phyloP scores from a whole-genome alignment of 164 flowering plant genomes.

The Liriodendron chinense region DNA sequence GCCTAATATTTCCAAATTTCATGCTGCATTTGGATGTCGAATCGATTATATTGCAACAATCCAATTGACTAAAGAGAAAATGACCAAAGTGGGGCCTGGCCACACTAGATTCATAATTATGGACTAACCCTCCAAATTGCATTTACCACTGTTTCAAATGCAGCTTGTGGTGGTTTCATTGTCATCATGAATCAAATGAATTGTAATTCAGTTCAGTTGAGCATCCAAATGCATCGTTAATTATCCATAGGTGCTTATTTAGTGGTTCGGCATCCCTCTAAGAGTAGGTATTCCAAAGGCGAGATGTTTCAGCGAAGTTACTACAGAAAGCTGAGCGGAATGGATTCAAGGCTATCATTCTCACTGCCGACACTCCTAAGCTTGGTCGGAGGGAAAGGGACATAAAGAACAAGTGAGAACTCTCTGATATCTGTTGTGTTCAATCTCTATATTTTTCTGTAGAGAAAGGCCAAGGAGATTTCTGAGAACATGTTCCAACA shows the following conservation, averaged over 20 bases:
- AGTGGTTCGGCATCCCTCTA: constrained; percentile 1
- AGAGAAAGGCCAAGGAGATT: no score
- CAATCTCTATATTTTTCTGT: background rate
- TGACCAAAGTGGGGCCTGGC: no score
- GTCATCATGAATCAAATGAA: no score
- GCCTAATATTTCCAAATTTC: no score
- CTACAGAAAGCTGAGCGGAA: constrained; percentile 78
- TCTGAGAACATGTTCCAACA: no score
- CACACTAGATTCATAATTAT: no score
- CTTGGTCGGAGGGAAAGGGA: constrained; percentile 84
- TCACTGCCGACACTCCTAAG: constrained; percentile 71
- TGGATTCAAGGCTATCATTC: constrained; percentile 78
- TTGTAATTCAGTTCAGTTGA: background rate
- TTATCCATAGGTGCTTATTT: background rate
- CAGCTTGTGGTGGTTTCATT: no score
- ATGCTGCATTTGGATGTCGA: no score
- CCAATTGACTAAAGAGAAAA: no score
- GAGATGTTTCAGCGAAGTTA: constrained; percentile 60
- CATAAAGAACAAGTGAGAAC: constrained; percentile 61
- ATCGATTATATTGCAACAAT: no score
- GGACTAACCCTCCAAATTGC: no score
- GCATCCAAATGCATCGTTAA: background rate
- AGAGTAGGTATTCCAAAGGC: constrained; percentile 55
- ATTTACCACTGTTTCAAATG: no score
- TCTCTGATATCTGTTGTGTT: background rate